These are phyloP conservation scores for Sicyos baderoa DNA, from an alignment of 306 rosid species.

Conservation along the genomic window DNA sequence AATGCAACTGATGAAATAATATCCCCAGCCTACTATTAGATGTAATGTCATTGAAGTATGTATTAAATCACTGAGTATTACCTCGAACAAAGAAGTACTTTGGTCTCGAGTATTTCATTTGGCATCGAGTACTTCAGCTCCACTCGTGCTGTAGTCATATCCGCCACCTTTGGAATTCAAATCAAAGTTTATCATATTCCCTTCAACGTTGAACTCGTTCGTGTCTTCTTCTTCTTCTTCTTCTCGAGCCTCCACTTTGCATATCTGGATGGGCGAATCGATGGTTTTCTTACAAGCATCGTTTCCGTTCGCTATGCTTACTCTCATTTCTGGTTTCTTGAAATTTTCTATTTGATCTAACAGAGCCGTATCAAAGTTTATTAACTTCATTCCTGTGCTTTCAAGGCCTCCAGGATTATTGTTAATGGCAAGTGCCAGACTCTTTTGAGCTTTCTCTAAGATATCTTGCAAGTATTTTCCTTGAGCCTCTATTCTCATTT, in stretches of 20 bases:
- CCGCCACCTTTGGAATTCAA: constrained; percentile 57
- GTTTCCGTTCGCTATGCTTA: constrained; percentile 28
- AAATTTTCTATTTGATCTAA: constrained; percentile 62
- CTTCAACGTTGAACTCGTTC: constrained; percentile 42
- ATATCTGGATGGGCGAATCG: constrained; percentile 34
- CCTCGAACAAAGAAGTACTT: constrained; percentile 42
- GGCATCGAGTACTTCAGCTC: constrained; percentile 42
- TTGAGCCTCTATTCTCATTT: constrained; percentile 83
- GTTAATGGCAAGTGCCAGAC: constrained; percentile 43
- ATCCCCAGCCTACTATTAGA: background rate
- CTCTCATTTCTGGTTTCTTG: constrained; percentile 43
- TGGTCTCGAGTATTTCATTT: constrained; percentile 46
- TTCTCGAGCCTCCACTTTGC: constrained; percentile 29
- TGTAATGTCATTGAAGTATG: constrained; percentile 13
- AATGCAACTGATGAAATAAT: too few relatives aligned
- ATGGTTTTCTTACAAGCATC: constrained; percentile 29
- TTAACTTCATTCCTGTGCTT: constrained; percentile 48
- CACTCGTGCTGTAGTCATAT: constrained; percentile 48
- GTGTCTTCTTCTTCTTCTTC: constrained; percentile 28
- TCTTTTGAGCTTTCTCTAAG: constrained; percentile 72
- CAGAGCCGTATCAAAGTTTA: constrained; percentile 57
- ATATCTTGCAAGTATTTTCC: constrained; percentile 74
- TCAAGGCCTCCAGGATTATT: constrained; percentile 36
- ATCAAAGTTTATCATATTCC: constrained; percentile 49
- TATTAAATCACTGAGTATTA: constrained; percentile 20